Evolutionary conservation across 192 early-diverging fungal genomes (phyloP).

Genomic region (Umbelopsis sp.): DNA sequence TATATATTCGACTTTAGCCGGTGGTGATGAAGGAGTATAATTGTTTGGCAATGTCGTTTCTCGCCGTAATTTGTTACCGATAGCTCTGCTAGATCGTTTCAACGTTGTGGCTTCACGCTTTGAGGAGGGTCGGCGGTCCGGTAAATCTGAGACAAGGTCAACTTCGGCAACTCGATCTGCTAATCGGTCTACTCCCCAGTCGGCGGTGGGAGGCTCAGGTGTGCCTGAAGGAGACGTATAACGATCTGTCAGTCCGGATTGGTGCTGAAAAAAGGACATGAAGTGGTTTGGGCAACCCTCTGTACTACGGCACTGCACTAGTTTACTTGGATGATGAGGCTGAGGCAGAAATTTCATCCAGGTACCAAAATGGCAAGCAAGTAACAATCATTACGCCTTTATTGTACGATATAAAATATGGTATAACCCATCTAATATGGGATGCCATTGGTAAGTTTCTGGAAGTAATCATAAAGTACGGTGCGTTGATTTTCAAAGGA

Average conservation of each 20-base stretch:
- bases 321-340: too few relatives aligned
- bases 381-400: too few relatives aligned
- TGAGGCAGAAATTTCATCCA: too few relatives aligned
- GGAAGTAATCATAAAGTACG: constrained; percentile 81
- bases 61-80: not conserved
- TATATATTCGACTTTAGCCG: not conserved
- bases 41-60: not conserved
- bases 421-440: too few relatives aligned
- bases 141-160: not conserved
- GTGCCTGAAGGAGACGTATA: not conserved
- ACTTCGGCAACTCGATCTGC: not conserved
- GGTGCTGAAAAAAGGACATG: constrained; percentile 4
- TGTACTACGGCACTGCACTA: too few relatives aligned
- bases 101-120: not conserved
- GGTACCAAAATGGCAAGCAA: too few relatives aligned
- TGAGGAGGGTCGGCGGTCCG: not conserved
- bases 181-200: constrained; percentile 13
- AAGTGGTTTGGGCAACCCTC: not conserved
- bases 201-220: not conserved
- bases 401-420: too few relatives aligned
- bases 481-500: constrained; percentile 94
- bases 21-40: not conserved
- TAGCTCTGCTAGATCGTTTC: not conserved
- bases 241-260: not conserved
- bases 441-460: constrained; percentile 76